Evolutionary conservation across 257 asterid species (phyloP).

Genomic region (Echium plantagineum): DNA sequence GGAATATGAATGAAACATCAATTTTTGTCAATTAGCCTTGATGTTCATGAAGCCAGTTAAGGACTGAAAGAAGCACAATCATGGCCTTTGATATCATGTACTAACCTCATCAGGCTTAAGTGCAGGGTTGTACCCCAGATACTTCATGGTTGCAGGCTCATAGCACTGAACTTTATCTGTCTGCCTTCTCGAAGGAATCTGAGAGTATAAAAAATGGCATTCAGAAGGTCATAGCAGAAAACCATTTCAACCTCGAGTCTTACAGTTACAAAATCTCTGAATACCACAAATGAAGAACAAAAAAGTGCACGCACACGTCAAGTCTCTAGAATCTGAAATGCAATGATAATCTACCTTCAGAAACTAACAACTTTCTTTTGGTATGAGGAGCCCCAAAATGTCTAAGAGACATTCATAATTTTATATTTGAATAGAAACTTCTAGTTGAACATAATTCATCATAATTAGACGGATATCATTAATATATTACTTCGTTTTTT

Average conservation of each 20-base stretch:
- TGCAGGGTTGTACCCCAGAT: constrained; percentile 79
- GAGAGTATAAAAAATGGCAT: constrained; percentile 6
- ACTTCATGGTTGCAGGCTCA: constrained; percentile 99
- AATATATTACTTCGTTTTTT: too few relatives aligned
- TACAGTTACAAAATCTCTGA: neutral
- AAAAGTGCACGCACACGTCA: neutral
- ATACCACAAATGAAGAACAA: neutral
- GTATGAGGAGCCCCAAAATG: neutral
- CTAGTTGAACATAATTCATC: neutral
- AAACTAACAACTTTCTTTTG: too few relatives aligned
- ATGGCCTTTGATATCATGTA: constrained; percentile 8
- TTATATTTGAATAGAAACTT: neutral
- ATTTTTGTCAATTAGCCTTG: too few relatives aligned
- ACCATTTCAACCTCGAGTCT: neutral
- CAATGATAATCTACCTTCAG: neutral
- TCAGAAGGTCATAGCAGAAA: neutral
- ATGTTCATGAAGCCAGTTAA: too few relatives aligned
- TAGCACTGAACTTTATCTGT: constrained; percentile 94
- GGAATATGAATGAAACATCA: too few relatives aligned
- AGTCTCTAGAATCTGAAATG: neutral
- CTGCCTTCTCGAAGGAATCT: constrained; percentile 95
- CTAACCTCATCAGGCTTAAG: constrained; percentile 83
- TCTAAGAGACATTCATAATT: neutral
- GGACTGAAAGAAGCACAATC: neutral
- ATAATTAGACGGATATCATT: too few relatives aligned